These are phyloP conservation scores for Beauveria varroae DNA, from an alignment of 2,329 filamentous ascomycete genomes.

Conservation along the genomic window DNA sequence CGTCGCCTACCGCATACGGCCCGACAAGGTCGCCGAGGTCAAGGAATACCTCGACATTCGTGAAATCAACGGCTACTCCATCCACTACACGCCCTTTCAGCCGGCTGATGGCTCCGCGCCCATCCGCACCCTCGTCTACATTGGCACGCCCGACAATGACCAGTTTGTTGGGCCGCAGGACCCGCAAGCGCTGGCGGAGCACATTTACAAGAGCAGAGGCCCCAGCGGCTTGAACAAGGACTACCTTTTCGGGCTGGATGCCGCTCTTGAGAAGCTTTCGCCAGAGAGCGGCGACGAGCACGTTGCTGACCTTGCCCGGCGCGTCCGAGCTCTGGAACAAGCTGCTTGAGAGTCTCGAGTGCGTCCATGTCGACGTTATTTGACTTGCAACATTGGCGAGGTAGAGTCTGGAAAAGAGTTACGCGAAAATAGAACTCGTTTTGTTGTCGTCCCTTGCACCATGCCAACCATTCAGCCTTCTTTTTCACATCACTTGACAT, in stretches of 20 bases:
- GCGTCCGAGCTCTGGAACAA: constrained; percentile 54
- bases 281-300: constrained; percentile 75
- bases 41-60: constrained; percentile 88
- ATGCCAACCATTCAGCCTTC: neutral
- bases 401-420: constrained; percentile 33
- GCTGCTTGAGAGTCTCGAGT: neutral
- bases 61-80: constrained; percentile 95
- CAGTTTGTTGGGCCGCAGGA: constrained; percentile 86
- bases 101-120: constrained; percentile 29
- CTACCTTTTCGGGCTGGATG: constrained; percentile 76
- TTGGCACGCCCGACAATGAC: constrained; percentile 85
- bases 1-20: constrained; percentile 77
- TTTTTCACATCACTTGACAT: constrained; percentile 14
- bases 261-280: constrained; percentile 64
- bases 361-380: constrained; percentile 13
- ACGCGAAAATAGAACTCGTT: constrained; percentile 18
- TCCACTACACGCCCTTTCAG: constrained; percentile 83
- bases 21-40: constrained; percentile 68
- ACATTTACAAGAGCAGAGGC: constrained; percentile 69
- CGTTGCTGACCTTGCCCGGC: constrained; percentile 69
- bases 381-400: neutral
- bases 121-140: constrained; percentile 70
- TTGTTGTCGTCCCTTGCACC: neutral
- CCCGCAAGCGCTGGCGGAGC: constrained; percentile 66
- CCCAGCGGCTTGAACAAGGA: constrained; percentile 87